phyloP scores from a whole-genome alignment of 129 eudicot species.

The Chrysanthemum makinoi region DNA sequence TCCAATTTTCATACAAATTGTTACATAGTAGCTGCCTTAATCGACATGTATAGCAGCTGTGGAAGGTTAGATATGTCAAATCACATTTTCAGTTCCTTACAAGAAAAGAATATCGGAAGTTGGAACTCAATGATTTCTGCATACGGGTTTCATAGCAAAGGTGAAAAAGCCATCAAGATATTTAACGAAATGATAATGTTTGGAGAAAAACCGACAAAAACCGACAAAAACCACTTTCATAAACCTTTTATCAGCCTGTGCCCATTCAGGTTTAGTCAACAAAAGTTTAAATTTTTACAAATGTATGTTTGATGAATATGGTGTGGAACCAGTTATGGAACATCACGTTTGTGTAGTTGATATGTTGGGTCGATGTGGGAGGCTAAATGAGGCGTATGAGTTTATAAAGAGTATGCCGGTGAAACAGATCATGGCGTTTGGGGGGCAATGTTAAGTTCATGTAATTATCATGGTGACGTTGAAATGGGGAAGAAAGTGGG shows the following conservation, averaged over 20 bases:
- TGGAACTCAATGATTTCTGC: slow-evolving; percentile 81
- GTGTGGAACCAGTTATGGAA: slow-evolving; percentile 44
- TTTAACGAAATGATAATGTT: slow-evolving; percentile 42
- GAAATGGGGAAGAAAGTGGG: slow-evolving; percentile 67
- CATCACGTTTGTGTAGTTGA: slow-evolving; percentile 69
- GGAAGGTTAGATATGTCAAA: slow-evolving; percentile 53
- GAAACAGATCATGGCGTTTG: slow-evolving; percentile 53
- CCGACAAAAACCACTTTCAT: slow-evolving; percentile 41
- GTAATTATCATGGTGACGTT: slow-evolving; percentile 57
- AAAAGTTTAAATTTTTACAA: slow-evolving; percentile 42
- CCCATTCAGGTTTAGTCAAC: slow-evolving; percentile 53
- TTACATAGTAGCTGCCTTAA: slow-evolving; percentile 51
- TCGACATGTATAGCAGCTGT: slow-evolving; percentile 66
- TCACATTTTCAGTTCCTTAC: slow-evolving; percentile 33
- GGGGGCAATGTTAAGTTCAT: slow-evolving; percentile 76
- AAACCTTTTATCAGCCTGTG: slow-evolving; percentile 61
- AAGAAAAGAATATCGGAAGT: slow-evolving; percentile 37
- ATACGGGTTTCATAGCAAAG: slow-evolving; percentile 58
- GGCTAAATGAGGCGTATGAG: slow-evolving; percentile 50
- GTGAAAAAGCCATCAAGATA: slow-evolving; percentile 39
- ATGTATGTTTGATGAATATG: slow-evolving; percentile 39
- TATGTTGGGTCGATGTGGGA: slow-evolving; percentile 57
- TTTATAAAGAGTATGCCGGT: slow-evolving; percentile 31
- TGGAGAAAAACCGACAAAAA: slow-evolving; percentile 40
- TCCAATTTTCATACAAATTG: slow-evolving; percentile 36